A percentile compares a stretch with the other conserved stretches of the same genome.
These are phyloP conservation scores for Plasmodium coatneyi DNA, from an alignment of 169 alveolate genomes.

Conservation along the genomic window DNA sequence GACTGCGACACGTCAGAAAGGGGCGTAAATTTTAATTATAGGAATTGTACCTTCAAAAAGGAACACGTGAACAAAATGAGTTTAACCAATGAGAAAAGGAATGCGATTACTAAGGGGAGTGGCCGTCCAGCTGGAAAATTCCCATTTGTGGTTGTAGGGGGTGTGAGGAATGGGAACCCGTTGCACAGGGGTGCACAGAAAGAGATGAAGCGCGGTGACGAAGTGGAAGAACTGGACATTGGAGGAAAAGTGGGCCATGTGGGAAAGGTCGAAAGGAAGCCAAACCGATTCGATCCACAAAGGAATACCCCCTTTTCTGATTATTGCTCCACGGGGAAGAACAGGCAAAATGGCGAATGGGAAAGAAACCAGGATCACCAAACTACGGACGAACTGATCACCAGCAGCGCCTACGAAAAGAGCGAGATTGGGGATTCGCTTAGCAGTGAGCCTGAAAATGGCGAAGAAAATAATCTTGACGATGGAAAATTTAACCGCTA, in stretches of 20 bases:
- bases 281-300: not conserved
- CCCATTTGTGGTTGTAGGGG: not conserved
- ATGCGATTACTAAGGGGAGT: not conserved
- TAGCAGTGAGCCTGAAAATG: constrained; percentile 1
- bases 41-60: not conserved
- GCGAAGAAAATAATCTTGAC: not conserved
- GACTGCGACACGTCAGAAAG: not conserved
- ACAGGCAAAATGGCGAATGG: not conserved
- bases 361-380: not conserved
- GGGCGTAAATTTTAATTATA: not conserved
- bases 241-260: not conserved
- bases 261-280: not conserved
- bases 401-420: not conserved
- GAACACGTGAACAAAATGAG: not conserved
- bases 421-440: not conserved
- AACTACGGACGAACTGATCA: not conserved
- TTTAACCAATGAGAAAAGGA: not conserved
- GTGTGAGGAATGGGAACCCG: not conserved
- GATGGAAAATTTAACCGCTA: not conserved
- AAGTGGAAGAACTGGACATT: not conserved
- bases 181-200: not conserved
- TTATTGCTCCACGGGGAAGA: not conserved
- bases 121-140: not conserved
- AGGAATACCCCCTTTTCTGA: not conserved
- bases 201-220: not conserved